Base-by-base conservation (phyloP, 2,329 filamentous ascomycete species). In the Epichloe uncinata region DNA sequence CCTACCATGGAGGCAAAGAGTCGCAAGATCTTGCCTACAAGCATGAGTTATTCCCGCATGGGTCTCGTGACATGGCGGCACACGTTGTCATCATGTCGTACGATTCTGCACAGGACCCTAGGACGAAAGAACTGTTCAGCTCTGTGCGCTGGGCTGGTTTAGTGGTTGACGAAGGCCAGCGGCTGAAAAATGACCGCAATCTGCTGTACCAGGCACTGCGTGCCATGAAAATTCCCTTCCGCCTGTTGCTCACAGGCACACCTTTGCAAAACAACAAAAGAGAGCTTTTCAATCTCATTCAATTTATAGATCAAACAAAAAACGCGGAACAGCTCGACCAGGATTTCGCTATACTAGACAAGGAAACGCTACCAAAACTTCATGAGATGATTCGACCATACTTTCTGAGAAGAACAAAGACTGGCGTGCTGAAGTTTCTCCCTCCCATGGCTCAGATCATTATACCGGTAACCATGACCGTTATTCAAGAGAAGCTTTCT, bases 1-100 rank as follows among this genome's bases (percentile, higher is more conserved):
- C 89, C 0, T 97, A 93, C 63, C 94, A 94, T 63, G 93, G 93
- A 43, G 84, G 84, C 15, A 77, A 75, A 47, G 75, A 77, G 45
- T 75, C 89, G 15, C 85, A 93, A 56, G 79, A 86, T 37, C 77
- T 95, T 52, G 84, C 87, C 0, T 84, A 85, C 58, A 73, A 85
- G 36, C 83, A 95, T 62, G 94, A 98, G 65, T 79, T 98, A 54
- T 97, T 93, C 61, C 86, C 87, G 0, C 62, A 73, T 26, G 69
- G 74, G 1, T 69, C 71, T 9, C 78, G 74, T 44, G 81, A 85
- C 46, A 81, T 97, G 63, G 84, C 83, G 57, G 91, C 88, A 33
- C 91, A 98, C 60, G 79, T 96, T 18, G 88, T 98, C 1, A 84
- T 98, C 58, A 95, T 93, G 62, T 97, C 91, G 0, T 98, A 95